Conservation (phyloP, 768 basidiomycete genomes). For the Russula sp. region DNA sequence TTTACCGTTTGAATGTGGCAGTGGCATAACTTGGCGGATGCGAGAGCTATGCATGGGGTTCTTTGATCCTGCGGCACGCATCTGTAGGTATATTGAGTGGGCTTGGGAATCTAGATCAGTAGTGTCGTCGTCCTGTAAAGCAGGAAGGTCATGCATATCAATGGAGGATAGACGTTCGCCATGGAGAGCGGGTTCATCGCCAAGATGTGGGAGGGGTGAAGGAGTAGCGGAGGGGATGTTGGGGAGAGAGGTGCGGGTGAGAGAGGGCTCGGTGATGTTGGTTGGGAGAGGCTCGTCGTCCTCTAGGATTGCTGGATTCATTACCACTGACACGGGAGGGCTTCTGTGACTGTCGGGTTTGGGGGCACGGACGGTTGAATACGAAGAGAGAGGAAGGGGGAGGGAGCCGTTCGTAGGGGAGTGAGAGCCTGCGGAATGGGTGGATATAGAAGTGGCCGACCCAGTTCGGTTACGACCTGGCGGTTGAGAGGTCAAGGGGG, state of each 20-base stretch:
- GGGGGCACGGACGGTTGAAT: background rate
- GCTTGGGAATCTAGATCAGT: constrained; percentile 12
- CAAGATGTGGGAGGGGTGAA: constrained; percentile 1
- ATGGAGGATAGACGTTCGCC: constrained; percentile 28
- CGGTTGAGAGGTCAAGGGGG: background rate
- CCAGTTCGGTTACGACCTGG: constrained; percentile 16
- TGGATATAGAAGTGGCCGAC: constrained; percentile 21
- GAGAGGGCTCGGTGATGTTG: background rate
- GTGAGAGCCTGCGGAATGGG: constrained; percentile 26
- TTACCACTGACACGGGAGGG: constrained; percentile 21
- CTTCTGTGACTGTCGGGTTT: constrained; percentile 5
- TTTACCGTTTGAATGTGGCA: background rate
- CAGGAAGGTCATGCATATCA: constrained; percentile 28
- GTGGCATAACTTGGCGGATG: constrained; percentile 3
- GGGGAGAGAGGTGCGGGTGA: constrained; percentile 25
- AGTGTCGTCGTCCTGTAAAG: constrained; percentile 25
- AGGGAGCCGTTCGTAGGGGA: constrained; percentile 25
- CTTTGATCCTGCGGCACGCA: constrained; percentile 11
- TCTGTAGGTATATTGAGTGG: constrained; percentile 5
- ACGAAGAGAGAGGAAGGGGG: constrained; percentile 16
- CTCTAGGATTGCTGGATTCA: constrained; percentile 27
- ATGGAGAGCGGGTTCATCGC: constrained; percentile 9
- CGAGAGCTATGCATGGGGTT: constrained; percentile 1
- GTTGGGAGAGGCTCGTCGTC: constrained; percentile 24
- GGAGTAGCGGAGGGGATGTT: constrained; percentile 25